These are phyloP conservation scores for Magnusiomyces starmeri DNA, from an alignment of 1,139 yeast genomes.

Conservation along the genomic window DNA sequence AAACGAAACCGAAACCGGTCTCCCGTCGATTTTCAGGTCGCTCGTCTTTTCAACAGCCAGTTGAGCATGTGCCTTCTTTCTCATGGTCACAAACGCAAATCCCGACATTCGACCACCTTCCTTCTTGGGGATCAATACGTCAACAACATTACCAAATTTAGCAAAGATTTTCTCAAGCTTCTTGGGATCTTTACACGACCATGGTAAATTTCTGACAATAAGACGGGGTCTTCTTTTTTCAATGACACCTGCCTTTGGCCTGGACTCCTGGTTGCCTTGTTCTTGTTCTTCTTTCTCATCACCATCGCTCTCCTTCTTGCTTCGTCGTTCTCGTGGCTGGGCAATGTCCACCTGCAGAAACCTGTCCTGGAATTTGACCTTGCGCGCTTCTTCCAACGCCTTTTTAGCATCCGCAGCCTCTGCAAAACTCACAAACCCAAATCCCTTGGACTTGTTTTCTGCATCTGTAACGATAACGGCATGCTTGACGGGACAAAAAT, in stretches of 20 bases:
- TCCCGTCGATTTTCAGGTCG: slow-evolving; percentile 77
- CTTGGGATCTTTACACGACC: slow-evolving; percentile 83
- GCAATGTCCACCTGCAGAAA: slow-evolving; percentile 78
- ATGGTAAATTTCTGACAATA: slow-evolving; percentile 86
- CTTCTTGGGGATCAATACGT: slow-evolving; percentile 84
- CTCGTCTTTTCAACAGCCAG: slow-evolving; percentile 66
- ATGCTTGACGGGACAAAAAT: slow-evolving; percentile 90
- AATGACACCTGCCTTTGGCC: slow-evolving; percentile 25
- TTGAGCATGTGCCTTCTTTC: slow-evolving; percentile 68
- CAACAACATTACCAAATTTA: slow-evolving; percentile 79
- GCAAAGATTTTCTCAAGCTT: slow-evolving; percentile 62
- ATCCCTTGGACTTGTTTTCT: slow-evolving; percentile 68
- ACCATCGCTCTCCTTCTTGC: slow-evolving; percentile 20
- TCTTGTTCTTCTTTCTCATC: slow-evolving; percentile 21
- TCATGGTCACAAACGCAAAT: slow-evolving; percentile 91
- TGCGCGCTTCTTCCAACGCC: slow-evolving; percentile 66
- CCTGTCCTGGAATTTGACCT: slow-evolving; percentile 57
- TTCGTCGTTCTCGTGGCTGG: slow-evolving; percentile 78
- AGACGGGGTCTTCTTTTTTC: slow-evolving; percentile 73
- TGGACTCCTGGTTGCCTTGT: slow-evolving; percentile 16
- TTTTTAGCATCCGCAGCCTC: slow-evolving; percentile 74
- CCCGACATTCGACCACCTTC: slow-evolving; percentile 88
- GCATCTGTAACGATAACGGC: slow-evolving; percentile 84
- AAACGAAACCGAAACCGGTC: slow-evolving; percentile 90
- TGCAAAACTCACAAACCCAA: slow-evolving; percentile 90